These are phyloP conservation scores for Syncephalastrum racemosum DNA, from an alignment of 371 early-diverging fungal species.

Conservation along the genomic window DNA sequence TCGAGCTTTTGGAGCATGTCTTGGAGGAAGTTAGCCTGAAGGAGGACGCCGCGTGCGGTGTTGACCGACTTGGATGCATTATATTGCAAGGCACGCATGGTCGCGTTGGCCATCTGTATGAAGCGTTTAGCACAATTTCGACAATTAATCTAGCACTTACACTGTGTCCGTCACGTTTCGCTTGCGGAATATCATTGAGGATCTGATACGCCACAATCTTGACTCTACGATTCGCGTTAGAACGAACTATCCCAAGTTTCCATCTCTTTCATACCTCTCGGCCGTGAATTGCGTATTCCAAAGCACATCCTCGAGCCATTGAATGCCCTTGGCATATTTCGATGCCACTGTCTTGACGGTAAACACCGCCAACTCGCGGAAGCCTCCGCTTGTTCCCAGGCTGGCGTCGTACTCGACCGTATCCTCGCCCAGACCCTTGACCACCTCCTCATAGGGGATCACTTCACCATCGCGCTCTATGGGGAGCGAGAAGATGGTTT, in stretches of 20 bases:
- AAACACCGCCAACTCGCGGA: constrained; percentile 52
- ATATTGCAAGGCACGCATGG: constrained; percentile 47
- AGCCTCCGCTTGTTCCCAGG: constrained; percentile 48
- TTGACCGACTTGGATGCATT: constrained; percentile 54
- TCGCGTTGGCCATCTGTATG: constrained; percentile 54
- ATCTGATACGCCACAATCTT: constrained; percentile 61
- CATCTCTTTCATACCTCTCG: constrained; percentile 35
- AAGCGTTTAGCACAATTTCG: background rate
- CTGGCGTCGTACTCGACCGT: constrained; percentile 54
- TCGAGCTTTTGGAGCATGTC: constrained; percentile 53
- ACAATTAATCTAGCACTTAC: constrained; percentile 31
- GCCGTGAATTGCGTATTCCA: constrained; percentile 62
- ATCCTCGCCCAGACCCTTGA: constrained; percentile 58
- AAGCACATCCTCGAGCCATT: constrained; percentile 64
- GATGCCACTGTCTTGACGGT: constrained; percentile 49
- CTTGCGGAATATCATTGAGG: constrained; percentile 62
- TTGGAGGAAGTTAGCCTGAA: constrained; percentile 56
- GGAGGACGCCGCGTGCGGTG: constrained; percentile 49
- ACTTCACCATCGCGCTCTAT: constrained; percentile 45
- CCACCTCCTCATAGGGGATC: constrained; percentile 59
- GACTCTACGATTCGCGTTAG: constrained; percentile 19
- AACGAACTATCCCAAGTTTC: too few species aligned
- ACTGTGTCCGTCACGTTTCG: constrained; percentile 61
- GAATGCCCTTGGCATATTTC: constrained; percentile 55
- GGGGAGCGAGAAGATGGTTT: constrained; percentile 60